phyloP scores from a whole-genome alignment of 78 protist genomes.

The Blattamonas nauphoetae region DNA sequence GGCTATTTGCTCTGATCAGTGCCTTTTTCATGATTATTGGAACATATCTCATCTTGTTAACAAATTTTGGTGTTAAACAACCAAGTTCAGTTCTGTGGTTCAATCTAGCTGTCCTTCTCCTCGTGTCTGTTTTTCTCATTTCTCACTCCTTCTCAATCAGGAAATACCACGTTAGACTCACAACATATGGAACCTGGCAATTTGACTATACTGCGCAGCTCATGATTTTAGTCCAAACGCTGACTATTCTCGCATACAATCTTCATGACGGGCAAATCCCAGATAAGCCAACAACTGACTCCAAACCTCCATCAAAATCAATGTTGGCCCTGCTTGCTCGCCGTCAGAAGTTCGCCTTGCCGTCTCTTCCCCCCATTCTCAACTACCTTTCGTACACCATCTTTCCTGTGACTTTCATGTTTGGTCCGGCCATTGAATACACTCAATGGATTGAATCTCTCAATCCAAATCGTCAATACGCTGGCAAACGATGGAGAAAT shows the following conservation, averaged over 20 bases:
- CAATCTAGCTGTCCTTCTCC: no score
- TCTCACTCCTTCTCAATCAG: no score
- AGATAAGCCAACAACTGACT: not conserved
- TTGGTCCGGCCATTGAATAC: not conserved
- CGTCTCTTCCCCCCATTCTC: not conserved
- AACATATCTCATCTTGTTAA: no score
- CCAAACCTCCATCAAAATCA: not conserved
- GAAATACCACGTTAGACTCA: no score
- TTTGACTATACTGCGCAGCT: not conserved
- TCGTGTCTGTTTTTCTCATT: no score
- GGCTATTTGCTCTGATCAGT: no score
- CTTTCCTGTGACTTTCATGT: not conserved
- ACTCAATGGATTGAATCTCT: not conserved
- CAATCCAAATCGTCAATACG: no score
- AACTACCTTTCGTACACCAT: not conserved
- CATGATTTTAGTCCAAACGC: not conserved
- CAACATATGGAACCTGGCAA: not conserved
- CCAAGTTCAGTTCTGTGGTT: no score
- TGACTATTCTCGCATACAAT: not conserved
- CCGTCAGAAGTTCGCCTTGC: not conserved
- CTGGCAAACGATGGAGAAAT: no score
- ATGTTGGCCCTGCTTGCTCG: not conserved
- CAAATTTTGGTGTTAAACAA: no score
- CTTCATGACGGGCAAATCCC: not conserved
- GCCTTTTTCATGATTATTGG: no score